phyloP scores from a whole-genome alignment of 2,329 filamentous ascomycete species.

The Allantophomopsis cytisporea region DNA sequence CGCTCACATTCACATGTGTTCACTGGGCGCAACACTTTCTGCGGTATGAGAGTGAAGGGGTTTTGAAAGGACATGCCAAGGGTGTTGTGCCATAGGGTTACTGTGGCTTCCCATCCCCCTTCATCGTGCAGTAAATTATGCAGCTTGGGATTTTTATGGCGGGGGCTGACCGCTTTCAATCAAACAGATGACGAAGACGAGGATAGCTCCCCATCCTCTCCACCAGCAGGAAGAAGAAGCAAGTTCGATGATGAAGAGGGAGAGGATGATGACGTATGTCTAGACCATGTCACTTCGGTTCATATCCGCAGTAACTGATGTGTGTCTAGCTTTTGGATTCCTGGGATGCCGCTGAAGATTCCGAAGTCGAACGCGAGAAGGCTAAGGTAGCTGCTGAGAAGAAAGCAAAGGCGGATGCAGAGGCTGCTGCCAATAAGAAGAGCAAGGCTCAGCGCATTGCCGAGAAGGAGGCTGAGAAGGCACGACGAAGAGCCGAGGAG shows the following conservation, averaged over 20 bases:
- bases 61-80: too few species aligned
- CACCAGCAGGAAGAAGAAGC: slow-evolving; percentile 19
- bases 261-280: slow-evolving; percentile 61
- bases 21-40: too few species aligned
- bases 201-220: slow-evolving; percentile 28
- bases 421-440: slow-evolving; percentile 84
- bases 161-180: slow-evolving; percentile 15
- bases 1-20: too few species aligned
- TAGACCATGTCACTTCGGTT: slow-evolving; percentile 1
- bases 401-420: slow-evolving; percentile 81
- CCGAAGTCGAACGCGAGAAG: slow-evolving; percentile 93
- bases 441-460: slow-evolving; percentile 75
- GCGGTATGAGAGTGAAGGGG: too few species aligned
- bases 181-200: slow-evolving; percentile 27
- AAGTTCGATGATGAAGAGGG: slow-evolving; percentile 92
- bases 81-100: too few species aligned
- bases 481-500: slow-evolving; percentile 36
- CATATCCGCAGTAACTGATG: neutral
- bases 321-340: slow-evolving; percentile 68
- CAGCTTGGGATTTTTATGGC: slow-evolving; percentile 4
- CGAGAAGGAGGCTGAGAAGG: slow-evolving; percentile 54
- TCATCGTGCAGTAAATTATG: too few species aligned
- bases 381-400: slow-evolving; percentile 72
- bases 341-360: slow-evolving; percentile 95
- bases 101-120: too few species aligned